These are phyloP conservation scores for Thelonectria discophora DNA, from an alignment of 2,329 filamentous ascomycete genomes.

Conservation along the genomic window DNA sequence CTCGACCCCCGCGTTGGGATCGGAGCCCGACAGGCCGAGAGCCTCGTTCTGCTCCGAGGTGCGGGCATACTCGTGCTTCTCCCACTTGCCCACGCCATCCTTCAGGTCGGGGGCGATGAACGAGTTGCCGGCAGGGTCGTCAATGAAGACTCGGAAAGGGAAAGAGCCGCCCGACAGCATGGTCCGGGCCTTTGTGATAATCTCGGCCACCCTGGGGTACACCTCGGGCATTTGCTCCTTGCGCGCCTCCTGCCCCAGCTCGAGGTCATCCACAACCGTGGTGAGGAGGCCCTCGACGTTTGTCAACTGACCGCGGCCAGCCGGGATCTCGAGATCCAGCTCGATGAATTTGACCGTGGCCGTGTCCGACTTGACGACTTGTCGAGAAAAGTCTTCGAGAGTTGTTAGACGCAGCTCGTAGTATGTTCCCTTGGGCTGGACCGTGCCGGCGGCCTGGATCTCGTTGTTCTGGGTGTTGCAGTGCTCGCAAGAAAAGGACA, in stretches of 20 bases:
- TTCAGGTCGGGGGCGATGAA: slow-evolving; percentile 91
- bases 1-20: slow-evolving; percentile 63
- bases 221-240: slow-evolving; percentile 82
- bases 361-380: slow-evolving; percentile 92
- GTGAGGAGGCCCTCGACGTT: slow-evolving; percentile 90
- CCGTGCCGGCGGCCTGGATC: slow-evolving; percentile 89
- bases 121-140: slow-evolving; percentile 94
- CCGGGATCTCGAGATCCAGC: slow-evolving; percentile 90
- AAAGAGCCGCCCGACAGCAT: slow-evolving; percentile 83
- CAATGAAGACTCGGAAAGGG: slow-evolving; percentile 87
- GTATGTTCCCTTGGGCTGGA: slow-evolving; percentile 86
- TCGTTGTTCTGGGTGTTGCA: slow-evolving; percentile 93
- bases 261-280: slow-evolving; percentile 81
- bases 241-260: slow-evolving; percentile 81
- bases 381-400: slow-evolving; percentile 79
- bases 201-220: slow-evolving; percentile 77
- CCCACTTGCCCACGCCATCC: slow-evolving; percentile 86
- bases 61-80: slow-evolving; percentile 83
- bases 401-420: slow-evolving; percentile 83
- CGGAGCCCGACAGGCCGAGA: slow-evolving; percentile 77
- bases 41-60: slow-evolving; percentile 86
- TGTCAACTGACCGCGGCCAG: slow-evolving; percentile 88
- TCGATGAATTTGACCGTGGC: slow-evolving; percentile 89
- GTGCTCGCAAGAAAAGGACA: slow-evolving; percentile 93
- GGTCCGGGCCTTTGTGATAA: slow-evolving; percentile 76